These are phyloP conservation scores for Neckera pumila DNA, from an alignment of 225 moss, liverwort and hornwort genomes.

Conservation along the genomic window DNA sequence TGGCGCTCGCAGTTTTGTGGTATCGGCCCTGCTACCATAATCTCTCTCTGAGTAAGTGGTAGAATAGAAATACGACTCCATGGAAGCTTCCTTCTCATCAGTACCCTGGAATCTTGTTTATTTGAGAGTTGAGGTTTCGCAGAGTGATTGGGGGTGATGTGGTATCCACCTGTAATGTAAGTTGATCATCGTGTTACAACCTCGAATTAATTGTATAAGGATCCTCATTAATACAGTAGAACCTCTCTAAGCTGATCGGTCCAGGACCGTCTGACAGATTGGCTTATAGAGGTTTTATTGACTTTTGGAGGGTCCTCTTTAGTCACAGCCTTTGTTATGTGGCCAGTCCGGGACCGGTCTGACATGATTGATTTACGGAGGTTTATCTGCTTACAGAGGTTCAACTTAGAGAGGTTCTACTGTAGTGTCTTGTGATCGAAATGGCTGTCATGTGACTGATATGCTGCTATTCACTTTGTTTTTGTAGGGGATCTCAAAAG, in stretches of 20 bases:
- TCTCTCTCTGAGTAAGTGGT: neutral
- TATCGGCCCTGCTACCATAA: neutral
- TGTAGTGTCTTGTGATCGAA: neutral
- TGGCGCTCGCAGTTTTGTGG: neutral
- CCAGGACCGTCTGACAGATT: no score
- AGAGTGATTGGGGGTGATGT: neutral
- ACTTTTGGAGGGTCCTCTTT: no score
- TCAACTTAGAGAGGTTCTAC: no score
- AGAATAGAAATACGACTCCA: neutral
- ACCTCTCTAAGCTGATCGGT: no score
- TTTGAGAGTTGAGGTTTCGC: neutral
- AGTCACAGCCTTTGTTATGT: no score
- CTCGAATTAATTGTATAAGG: neutral
- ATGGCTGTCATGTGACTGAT: neutral
- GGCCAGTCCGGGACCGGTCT: no score
- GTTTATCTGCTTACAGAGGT: no score
- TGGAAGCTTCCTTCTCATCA: neutral
- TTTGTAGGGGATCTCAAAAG: constrained; percentile 2
- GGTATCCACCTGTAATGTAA: neutral
- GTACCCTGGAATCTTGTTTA: neutral
- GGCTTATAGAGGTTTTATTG: no score
- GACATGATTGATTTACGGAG: no score
- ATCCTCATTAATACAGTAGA: neutral
- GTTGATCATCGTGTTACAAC: neutral
- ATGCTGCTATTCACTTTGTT: neutral